Conservation (phyloP, 441 rosid genomes). For the Populus tomentosa region DNA sequence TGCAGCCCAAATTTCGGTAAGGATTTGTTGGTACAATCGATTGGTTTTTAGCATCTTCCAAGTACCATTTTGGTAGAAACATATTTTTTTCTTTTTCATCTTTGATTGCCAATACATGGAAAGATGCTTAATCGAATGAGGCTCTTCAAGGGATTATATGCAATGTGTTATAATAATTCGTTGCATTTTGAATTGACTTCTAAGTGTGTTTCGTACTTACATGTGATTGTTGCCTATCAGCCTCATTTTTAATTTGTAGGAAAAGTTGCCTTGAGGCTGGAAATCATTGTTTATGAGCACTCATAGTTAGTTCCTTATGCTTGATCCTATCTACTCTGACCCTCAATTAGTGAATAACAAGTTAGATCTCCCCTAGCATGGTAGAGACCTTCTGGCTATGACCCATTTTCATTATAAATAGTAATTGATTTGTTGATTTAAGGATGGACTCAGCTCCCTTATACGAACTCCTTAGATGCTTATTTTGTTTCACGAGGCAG, state of each 20-base stretch:
- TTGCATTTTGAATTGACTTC: neutral
- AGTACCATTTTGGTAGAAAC: neutral
- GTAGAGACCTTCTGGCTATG: neutral
- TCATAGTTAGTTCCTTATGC: neutral
- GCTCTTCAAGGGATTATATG: neutral
- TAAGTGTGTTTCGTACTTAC: neutral
- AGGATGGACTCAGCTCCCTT: neutral
- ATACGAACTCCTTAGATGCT: neutral
- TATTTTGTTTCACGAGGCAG: neutral
- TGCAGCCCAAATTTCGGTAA: constrained; percentile 80
- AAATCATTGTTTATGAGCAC: neutral
- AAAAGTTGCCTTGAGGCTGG: neutral
- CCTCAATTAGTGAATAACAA: neutral
- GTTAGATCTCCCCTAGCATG: neutral
- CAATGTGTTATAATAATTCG: neutral
- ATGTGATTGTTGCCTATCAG: neutral
- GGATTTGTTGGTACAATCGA: neutral
- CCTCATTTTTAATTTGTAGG: neutral
- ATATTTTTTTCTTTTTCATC: neutral
- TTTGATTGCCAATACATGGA: neutral
- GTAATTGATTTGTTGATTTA: too few relatives aligned
- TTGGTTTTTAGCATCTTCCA: neutral
- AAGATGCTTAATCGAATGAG: neutral
- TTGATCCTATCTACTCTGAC: neutral
- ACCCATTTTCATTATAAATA: neutral